Percentiles rank a stretch among this genome's conserved stretches.
Evolutionary conservation across 2,329 filamentous ascomycete species (phyloP).

Genomic region (Didymella arachidicola): DNA sequence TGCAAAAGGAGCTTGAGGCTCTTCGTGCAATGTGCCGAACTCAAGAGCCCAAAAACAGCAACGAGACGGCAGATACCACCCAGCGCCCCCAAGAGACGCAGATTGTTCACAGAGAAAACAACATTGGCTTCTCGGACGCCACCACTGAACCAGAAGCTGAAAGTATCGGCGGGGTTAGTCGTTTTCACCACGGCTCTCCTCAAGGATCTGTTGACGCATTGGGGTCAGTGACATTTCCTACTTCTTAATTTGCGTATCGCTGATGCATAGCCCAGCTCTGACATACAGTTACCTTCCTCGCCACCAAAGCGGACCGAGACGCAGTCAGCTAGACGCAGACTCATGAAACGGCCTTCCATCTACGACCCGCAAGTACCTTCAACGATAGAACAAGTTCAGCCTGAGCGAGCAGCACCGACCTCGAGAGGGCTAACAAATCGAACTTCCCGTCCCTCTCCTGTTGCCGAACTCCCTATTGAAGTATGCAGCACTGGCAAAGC

Average conservation of each 20-base stretch:
- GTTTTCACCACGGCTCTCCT: neutral
- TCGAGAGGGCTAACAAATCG: neutral
- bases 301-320: slow-evolving; percentile 11
- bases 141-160: slow-evolving; percentile 15
- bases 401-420: neutral
- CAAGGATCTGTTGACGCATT: neutral
- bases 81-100: slow-evolving; percentile 11
- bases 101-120: neutral
- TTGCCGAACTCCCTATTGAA: neutral
- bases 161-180: neutral
- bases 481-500: neutral
- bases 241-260: neutral
- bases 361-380: slow-evolving; percentile 24
- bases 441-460: neutral
- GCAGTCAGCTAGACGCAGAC: slow-evolving; percentile 27
- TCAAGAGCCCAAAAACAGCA: slow-evolving; percentile 5
- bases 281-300: slow-evolving; percentile 5
- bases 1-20: slow-evolving; percentile 12
- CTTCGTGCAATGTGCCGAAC: slow-evolving; percentile 17
- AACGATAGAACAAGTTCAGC: neutral
- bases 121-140: slow-evolving; percentile 10
- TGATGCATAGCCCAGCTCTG: slow-evolving; percentile 15
- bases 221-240: neutral
- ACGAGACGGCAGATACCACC: slow-evolving; percentile 3
- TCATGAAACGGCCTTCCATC: slow-evolving; percentile 34